phyloP scores from a whole-genome alignment of 2,329 filamentous ascomycete species.

The Beauveria brongniartii region DNA sequence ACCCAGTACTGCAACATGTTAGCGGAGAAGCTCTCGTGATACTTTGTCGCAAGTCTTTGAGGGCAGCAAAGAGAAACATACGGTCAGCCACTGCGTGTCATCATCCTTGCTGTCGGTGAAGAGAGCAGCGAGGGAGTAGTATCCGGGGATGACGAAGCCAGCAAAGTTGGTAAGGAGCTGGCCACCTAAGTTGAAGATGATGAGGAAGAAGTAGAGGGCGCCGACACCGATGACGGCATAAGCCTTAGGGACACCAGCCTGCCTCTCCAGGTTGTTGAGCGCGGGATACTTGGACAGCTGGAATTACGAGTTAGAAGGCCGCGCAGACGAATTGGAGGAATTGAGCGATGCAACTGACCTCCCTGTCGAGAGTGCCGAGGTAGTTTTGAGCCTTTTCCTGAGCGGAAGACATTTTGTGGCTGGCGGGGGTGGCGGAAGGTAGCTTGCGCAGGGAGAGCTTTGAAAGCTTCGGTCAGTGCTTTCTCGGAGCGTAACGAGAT shows the following conservation, averaged over 20 bases:
- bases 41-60: neutral
- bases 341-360: slow-evolving; percentile 46
- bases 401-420: slow-evolving; percentile 56
- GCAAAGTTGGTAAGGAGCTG: slow-evolving; percentile 83
- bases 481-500: neutral
- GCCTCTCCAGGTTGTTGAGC: slow-evolving; percentile 80
- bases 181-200: slow-evolving; percentile 86
- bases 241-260: slow-evolving; percentile 74
- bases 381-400: slow-evolving; percentile 72
- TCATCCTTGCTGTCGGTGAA: slow-evolving; percentile 65
- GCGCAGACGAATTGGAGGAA: neutral
- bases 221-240: slow-evolving; percentile 71
- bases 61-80: slow-evolving; percentile 32
- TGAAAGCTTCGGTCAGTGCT: neutral
- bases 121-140: slow-evolving; percentile 74
- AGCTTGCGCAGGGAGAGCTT: neutral
- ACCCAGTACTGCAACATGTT: slow-evolving; percentile 69
- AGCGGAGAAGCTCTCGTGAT: slow-evolving; percentile 19
- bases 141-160: slow-evolving; percentile 73
- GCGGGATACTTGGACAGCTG: slow-evolving; percentile 79
- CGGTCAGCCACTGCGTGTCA: slow-evolving; percentile 74
- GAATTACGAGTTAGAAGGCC: neutral
- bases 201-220: slow-evolving; percentile 80
- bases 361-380: slow-evolving; percentile 71
- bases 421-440: slow-evolving; percentile 12